phyloP scores from a whole-genome alignment of 495 filamentous ascomycete genomes.

The Mycothermus thermophilus region DNA sequence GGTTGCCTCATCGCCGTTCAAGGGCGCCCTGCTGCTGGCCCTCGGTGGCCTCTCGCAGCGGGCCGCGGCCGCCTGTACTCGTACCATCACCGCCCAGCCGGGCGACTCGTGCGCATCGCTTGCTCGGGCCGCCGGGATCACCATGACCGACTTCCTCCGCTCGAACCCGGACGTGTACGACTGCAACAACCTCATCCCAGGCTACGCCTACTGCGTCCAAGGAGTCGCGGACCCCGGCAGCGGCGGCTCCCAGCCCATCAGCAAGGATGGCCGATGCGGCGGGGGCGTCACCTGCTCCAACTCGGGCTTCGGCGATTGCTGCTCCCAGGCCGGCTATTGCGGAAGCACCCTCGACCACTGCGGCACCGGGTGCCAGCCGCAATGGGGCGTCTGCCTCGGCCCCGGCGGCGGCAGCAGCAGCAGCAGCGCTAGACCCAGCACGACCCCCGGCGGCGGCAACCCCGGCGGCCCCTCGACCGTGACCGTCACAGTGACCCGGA shows the following conservation, averaged over 20 bases:
- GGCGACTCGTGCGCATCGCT: constrained; percentile 19
- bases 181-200: constrained; percentile 12
- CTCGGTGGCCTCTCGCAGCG: constrained; percentile 5
- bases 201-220: constrained; percentile 14
- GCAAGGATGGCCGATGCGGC: constrained; percentile 27
- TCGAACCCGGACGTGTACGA: constrained; percentile 15
- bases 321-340: constrained; percentile 29
- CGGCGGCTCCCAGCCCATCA: too few species aligned
- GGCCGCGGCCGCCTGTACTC: constrained; percentile 8
- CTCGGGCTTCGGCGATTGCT: constrained; percentile 28
- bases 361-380: constrained; percentile 23
- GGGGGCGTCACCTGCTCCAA: constrained; percentile 27
- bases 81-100: constrained; percentile 10
- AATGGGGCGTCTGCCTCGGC: constrained; percentile 24
- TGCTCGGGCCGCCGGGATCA: constrained; percentile 12
- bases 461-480: not conserved
- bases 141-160: constrained; percentile 16
- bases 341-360: constrained; percentile 28
- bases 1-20: constrained; percentile 5
- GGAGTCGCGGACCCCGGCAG: constrained; percentile 7
- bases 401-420: too few species aligned
- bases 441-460: too few species aligned
- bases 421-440: too few species aligned
- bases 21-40: constrained; percentile 7
- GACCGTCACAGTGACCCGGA: constrained; percentile 11